Evolutionary conservation across 257 asterid genomes (phyloP), one percentile per base, ranked within the genome.

Genomic region (Solanum paucissectum): DNA sequence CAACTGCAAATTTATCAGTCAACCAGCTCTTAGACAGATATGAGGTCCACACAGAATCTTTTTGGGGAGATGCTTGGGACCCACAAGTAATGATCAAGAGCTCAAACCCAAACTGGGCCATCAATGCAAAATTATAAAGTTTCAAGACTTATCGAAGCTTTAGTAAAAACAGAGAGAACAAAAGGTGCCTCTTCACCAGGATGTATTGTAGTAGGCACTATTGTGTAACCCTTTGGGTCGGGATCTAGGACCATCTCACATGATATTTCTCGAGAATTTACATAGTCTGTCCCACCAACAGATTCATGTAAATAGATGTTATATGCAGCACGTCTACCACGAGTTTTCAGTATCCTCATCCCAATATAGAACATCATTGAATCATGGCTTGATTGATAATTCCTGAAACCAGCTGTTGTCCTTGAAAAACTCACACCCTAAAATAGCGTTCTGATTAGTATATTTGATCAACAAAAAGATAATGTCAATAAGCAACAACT

Each of bases 341-440:
- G 98, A 13, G 99, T 97, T 93, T 97, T 97, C 66, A 97, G 93
- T 71, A 97, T 96, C 95, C 99, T 93, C 98, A 97, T 94, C 84
- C 99, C 99, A 14, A 96, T 97, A 93, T 97, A 97, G 90, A 97
- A 97, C 99, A 96, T 96, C 96, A 95, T 91, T 8, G 95, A 93
- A 87, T 95, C 99, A 42, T 96, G 99, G 91, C 99, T 97, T 6
- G 99, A 97, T 69, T 97, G 99, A 64, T 95, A 97, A 87, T 97
- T 97, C 92, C 98, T 89, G 91, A 97, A 96, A 86, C 99, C 99
- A 33, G 99, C 94, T 27, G 99, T 91, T 23, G 98, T 97, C 92
- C 99, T 95, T n/a, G 99, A 96, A 93, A 97, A 97, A 95, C 99
- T 95, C 92, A 97, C 99, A 5, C 99, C 99, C 99, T 97, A 87